Percentiles rank a stretch among this genome's conserved stretches.
Evolutionary conservation across 2,329 filamentous ascomycete genomes (phyloP).

Genomic region (Thermomyces lanuginosus): DNA sequence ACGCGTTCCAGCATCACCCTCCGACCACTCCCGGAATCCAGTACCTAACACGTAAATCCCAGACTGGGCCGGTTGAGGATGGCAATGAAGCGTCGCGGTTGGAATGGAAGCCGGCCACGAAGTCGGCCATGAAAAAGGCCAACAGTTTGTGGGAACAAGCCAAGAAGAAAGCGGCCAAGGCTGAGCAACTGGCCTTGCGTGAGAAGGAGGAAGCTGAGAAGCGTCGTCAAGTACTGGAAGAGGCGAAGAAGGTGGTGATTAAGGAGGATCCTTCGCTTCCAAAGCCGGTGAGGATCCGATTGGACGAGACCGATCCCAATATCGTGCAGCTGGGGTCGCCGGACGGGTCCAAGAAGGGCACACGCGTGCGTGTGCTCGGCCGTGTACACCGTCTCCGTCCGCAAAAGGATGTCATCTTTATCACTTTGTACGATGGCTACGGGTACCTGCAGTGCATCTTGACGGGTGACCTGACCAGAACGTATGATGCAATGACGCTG

Average conservation of each 20-base stretch:
- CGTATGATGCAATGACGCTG: constrained; percentile 77
- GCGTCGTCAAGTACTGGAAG: constrained; percentile 55
- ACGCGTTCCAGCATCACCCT: constrained; percentile 58
- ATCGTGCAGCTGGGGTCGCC: constrained; percentile 39
- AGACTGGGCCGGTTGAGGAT: constrained; percentile 42
- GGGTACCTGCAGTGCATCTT: constrained; percentile 74
- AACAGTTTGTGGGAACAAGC: constrained; percentile 56
- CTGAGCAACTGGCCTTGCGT: constrained; percentile 53
- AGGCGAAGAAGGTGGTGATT: constrained; percentile 61
- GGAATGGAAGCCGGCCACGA: constrained; percentile 67
- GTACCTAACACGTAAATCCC: constrained; percentile 54
- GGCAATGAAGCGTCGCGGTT: constrained; percentile 48
- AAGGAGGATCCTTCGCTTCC: constrained; percentile 58
- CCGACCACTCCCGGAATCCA: constrained; percentile 38
- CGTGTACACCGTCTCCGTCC: constrained; percentile 65
- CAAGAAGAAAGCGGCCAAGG: constrained; percentile 73
- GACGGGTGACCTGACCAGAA: constrained; percentile 66
- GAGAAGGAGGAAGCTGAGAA: constrained; percentile 58
- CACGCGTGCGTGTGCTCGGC: constrained; percentile 63
- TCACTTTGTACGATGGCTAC: constrained; percentile 73
- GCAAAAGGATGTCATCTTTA: constrained; percentile 74
- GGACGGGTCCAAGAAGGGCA: constrained; percentile 45
- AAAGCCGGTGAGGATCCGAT: constrained; percentile 55
- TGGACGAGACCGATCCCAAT: constrained; percentile 51
- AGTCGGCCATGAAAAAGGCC: constrained; percentile 74